A percentile compares a stretch with the other conserved stretches of the same genome.
Evolutionary conservation across 2,329 filamentous ascomycete genomes (phyloP).

Genomic region (Mycosphaerella sp.): DNA sequence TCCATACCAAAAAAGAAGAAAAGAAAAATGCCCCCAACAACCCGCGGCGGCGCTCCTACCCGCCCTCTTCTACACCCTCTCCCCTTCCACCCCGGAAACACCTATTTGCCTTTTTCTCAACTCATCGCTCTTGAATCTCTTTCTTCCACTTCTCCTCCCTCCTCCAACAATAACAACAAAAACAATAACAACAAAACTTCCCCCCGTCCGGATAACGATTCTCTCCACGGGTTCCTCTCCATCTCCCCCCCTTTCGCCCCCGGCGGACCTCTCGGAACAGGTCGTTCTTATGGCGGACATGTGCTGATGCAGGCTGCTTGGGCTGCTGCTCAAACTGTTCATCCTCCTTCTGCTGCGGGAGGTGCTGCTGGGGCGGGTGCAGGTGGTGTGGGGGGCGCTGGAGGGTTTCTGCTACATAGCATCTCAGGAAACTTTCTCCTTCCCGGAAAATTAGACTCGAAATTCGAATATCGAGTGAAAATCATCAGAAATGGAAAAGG

Average conservation of each 20-base stretch:
- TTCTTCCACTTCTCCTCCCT: no score
- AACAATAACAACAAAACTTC: conserved; percentile 22
- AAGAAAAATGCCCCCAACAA: neutral
- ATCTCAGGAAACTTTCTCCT: conserved; percentile 50
- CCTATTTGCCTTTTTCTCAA: conserved; percentile 36
- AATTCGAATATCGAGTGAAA: conserved; percentile 48
- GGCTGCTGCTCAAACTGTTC: conserved; percentile 51
- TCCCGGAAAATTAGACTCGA: conserved; percentile 41
- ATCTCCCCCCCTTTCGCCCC: conserved; percentile 41
- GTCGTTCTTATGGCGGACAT: conserved; percentile 49
- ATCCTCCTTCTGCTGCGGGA: no score
- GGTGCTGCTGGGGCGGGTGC: no score
- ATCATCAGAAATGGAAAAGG: conserved; percentile 45
- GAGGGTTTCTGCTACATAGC: conserved; percentile 48
- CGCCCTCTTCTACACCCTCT: conserved; percentile 3
- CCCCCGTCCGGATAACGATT: no score
- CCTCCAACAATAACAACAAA: conserved; percentile 22
- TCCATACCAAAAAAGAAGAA: neutral
- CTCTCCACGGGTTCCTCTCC: conserved; percentile 29
- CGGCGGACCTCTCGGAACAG: conserved; percentile 30
- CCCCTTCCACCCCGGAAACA: conserved; percentile 25
- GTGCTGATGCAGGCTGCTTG: conserved; percentile 53
- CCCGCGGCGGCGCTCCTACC: conserved; percentile 14
- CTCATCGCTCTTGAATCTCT: conserved; percentile 39
- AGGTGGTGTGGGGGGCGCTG: no score